Percentiles rank a stretch among this genome's conserved stretches.
Evolutionary conservation across 345 rosid species (phyloP).

Genomic region (Arabis hirsuta): DNA sequence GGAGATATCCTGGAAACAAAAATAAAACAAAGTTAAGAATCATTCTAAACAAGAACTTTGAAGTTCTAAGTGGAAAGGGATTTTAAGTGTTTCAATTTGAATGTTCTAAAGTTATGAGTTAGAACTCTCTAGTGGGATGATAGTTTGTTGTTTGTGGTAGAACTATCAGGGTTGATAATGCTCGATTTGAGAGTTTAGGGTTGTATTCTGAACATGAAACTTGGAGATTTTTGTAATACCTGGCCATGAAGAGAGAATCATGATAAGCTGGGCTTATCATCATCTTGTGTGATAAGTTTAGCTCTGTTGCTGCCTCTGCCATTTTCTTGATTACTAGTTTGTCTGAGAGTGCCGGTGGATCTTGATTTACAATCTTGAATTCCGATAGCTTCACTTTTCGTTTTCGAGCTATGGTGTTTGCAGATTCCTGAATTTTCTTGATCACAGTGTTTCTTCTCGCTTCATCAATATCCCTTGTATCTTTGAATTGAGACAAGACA

Average conservation of each 20-base stretch:
- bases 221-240: constrained; percentile 51
- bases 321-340: constrained; percentile 65
- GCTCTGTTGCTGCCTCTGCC: constrained; percentile 69
- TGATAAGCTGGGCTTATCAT: constrained; percentile 99
- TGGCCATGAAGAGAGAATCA: constrained; percentile 95
- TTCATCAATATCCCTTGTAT: constrained; percentile 90
- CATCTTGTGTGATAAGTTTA: constrained; percentile 69
- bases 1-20: constrained; percentile 71
- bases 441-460: constrained; percentile 74
- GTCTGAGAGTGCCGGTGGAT: constrained; percentile 86
- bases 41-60: constrained; percentile 10
- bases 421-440: constrained; percentile 77
- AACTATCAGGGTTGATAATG: not conserved
- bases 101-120: not conserved
- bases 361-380: constrained; percentile 90
- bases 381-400: constrained; percentile 71
- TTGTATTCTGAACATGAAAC: constrained; percentile 1
- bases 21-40: constrained; percentile 18
- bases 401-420: constrained; percentile 59
- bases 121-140: not conserved
- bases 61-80: not conserved
- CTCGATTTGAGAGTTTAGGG: not conserved
- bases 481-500: constrained; percentile 44
- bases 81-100: not conserved
- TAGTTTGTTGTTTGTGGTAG: not conserved